Evolutionary conservation across 176 grass and related monocot genomes (phyloP).

Genomic region (Triticum turgidum): DNA sequence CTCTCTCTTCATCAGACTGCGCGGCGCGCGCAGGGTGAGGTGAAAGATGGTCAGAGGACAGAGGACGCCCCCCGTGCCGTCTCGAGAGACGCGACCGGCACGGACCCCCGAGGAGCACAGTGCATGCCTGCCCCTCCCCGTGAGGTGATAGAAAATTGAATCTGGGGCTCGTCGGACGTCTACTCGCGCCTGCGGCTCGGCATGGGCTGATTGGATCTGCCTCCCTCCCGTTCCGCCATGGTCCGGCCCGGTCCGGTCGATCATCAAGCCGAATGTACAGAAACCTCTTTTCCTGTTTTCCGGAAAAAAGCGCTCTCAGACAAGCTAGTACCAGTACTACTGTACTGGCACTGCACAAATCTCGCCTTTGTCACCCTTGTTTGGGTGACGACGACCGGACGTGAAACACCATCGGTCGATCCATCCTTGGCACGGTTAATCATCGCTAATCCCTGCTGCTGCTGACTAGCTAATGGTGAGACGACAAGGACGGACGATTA

Average conservation of each 20-base stretch:
- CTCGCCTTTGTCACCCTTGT: background rate
- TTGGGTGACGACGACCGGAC: background rate
- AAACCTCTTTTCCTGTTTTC: conserved; percentile 6
- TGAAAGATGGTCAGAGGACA: conserved; percentile 2
- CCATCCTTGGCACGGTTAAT: background rate
- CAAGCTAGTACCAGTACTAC: background rate
- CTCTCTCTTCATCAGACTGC: background rate
- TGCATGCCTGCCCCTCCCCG: background rate
- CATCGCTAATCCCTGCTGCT: background rate
- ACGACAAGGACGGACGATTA: background rate
- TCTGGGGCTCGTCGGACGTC: background rate
- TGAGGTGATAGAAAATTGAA: background rate
- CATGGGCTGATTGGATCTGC: background rate
- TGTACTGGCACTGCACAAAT: background rate
- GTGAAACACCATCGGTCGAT: background rate
- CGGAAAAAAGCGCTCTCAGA: background rate
- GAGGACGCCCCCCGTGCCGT: conserved; percentile 4
- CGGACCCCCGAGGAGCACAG: background rate
- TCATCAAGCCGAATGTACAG: background rate
- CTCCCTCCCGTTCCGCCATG: background rate
- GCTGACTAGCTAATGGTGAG: background rate
- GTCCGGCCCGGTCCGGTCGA: background rate
- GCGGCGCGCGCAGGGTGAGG: background rate
- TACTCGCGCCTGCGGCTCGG: background rate
- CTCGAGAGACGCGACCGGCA: conserved; percentile 21